These are phyloP conservation scores for Cladobotryum protrusum DNA, from an alignment of 2,329 filamentous ascomycete species.

Conservation along the genomic window DNA sequence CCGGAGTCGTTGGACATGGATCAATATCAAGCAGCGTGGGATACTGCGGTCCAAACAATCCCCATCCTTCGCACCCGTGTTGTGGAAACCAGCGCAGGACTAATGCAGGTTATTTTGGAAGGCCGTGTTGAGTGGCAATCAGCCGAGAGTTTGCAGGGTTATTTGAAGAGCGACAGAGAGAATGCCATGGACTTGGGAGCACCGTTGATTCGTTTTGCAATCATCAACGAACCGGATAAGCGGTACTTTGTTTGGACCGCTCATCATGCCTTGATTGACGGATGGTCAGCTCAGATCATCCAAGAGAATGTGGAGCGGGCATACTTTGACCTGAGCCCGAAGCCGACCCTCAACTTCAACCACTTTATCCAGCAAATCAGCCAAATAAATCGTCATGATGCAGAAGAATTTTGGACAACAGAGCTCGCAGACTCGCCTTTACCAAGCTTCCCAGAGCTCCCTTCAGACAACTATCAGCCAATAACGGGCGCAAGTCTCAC, in stretches of 20 bases:
- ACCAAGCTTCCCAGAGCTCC: too few relatives aligned
- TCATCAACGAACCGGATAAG: background rate
- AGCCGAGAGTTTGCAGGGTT: background rate
- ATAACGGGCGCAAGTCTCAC: too few relatives aligned
- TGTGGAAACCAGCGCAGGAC: constrained; percentile 1
- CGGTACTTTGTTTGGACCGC: constrained; percentile 13
- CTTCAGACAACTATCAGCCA: too few relatives aligned
- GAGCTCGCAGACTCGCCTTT: too few relatives aligned
- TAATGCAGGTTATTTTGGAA: background rate
- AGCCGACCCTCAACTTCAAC: background rate
- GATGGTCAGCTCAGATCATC: constrained; percentile 10
- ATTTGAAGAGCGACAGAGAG: background rate
- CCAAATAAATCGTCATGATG: too few relatives aligned
- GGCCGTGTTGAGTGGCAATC: background rate
- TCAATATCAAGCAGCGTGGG: constrained; percentile 2
- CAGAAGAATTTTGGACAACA: too few relatives aligned
- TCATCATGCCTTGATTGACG: constrained; percentile 16
- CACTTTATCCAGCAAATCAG: too few relatives aligned
- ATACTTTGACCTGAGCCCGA: background rate
- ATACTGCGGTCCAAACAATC: background rate
- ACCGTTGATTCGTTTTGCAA: background rate
- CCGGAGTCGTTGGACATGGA: background rate
- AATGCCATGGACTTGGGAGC: background rate
- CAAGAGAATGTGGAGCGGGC: background rate
- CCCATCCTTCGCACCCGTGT: constrained; percentile 6